Conservation (phyloP, 768 basidiomycete species). For the Gymnopilus dilepis region DNA sequence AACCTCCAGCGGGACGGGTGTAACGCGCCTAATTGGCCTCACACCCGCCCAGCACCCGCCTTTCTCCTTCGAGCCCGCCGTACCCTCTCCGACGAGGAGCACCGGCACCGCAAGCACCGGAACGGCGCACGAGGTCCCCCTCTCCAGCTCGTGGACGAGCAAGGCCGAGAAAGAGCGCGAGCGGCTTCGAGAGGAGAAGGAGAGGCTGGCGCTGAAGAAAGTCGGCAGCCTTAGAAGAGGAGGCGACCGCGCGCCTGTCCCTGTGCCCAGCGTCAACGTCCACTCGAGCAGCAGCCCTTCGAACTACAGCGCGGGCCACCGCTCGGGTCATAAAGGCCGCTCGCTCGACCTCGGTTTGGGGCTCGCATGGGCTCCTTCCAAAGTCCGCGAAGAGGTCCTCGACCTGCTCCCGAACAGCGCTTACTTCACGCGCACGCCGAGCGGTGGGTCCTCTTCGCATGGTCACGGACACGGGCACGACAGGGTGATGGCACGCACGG, state of each 20-base stretch:
- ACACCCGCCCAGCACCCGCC: constrained; percentile 55
- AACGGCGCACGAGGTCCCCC: constrained; percentile 29
- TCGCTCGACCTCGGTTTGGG: constrained; percentile 75
- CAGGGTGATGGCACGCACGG: constrained; percentile 12
- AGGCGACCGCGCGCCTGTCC: constrained; percentile 40
- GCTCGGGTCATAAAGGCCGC: constrained; percentile 63
- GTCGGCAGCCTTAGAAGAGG: constrained; percentile 17
- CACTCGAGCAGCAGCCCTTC: no score
- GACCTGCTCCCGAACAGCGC: constrained; percentile 46
- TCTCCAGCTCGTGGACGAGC: constrained; percentile 28
- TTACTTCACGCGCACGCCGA: constrained; percentile 41
- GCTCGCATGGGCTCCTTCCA: constrained; percentile 74
- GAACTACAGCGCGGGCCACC: constrained; percentile 25
- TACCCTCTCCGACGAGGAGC: constrained; percentile 53
- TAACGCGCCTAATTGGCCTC: constrained; percentile 36
- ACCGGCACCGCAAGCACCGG: constrained; percentile 35
- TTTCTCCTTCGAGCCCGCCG: constrained; percentile 73
- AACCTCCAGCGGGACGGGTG: constrained; percentile 32
- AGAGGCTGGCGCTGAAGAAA: constrained; percentile 32
- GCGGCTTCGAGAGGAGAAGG: constrained; percentile 33
- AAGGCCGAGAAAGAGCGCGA: constrained; percentile 35
- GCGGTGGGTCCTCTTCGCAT: constrained; percentile 26
- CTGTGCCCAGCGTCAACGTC: constrained; percentile 28
- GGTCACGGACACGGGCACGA: constrained; percentile 15
- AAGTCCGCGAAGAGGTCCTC: constrained; percentile 69